Evolutionary conservation across 2,329 filamentous ascomycete species (phyloP).

Genomic region (Fusarium scirpi): DNA sequence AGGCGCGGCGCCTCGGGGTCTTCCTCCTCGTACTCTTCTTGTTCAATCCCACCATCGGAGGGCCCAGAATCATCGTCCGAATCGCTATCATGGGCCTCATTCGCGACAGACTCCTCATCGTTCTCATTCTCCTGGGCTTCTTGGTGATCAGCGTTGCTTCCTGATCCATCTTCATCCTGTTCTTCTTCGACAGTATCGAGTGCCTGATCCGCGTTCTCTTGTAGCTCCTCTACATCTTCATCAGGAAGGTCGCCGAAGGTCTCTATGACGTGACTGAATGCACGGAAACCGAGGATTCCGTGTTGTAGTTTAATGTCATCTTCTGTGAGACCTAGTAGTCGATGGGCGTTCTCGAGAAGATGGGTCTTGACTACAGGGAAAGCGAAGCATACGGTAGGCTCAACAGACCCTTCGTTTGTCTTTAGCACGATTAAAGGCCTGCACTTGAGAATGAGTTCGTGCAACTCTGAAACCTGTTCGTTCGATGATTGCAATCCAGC

Average conservation of each 20-base stretch:
- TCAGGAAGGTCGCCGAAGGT: constrained; percentile 47
- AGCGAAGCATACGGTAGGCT: constrained; percentile 24
- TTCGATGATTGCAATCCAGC: constrained; percentile 51
- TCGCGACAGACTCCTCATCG: background rate
- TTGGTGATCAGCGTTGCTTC: background rate
- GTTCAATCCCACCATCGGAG: background rate
- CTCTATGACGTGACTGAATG: constrained; percentile 54
- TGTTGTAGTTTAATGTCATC: constrained; percentile 58
- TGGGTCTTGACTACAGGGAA: constrained; percentile 53
- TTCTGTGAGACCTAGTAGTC: constrained; percentile 50
- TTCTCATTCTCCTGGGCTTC: background rate
- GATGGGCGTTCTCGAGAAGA: constrained; percentile 54
- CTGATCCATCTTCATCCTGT: background rate
- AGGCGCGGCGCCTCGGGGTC: constrained; percentile 48
- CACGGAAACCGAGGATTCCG: constrained; percentile 55
- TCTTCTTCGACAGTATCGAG: background rate
- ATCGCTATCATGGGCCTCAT: constrained; percentile 9
- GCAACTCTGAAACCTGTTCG: constrained; percentile 51
- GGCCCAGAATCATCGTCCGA: constrained; percentile 17
- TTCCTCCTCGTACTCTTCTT: constrained; percentile 24
- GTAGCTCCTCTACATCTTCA: constrained; percentile 3
- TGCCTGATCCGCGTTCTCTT: background rate
- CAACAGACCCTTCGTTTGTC: constrained; percentile 29
- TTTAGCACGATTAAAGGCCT: constrained; percentile 51
- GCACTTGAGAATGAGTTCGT: constrained; percentile 53